Conservation (phyloP, 768 basidiomycete species). For the Kwoniella newhampshirensis region DNA sequence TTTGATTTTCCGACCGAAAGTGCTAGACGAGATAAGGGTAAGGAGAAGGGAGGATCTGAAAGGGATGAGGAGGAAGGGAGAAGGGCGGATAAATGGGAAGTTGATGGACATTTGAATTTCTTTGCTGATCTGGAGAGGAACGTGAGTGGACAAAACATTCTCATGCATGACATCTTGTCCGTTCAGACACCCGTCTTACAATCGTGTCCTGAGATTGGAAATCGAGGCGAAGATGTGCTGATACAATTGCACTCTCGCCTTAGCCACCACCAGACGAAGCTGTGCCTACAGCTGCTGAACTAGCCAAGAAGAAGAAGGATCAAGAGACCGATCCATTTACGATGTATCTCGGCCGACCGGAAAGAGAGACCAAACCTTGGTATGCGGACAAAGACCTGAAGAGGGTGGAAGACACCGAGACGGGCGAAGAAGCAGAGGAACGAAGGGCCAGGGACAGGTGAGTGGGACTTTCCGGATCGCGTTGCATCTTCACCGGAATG, state of each 20-base stretch:
- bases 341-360: constrained; percentile 53
- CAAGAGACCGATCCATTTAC: constrained; percentile 51
- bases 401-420: constrained; percentile 46
- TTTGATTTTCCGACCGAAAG: constrained; percentile 50
- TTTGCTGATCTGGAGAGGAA: constrained; percentile 52
- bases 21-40: constrained; percentile 18
- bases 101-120: constrained; percentile 51
- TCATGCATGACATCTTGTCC: too few relatives aligned
- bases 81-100: constrained; percentile 29
- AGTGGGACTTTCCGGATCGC: not conserved
- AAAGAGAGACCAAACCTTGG: constrained; percentile 54
- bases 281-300: constrained; percentile 14
- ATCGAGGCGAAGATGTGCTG: too few relatives aligned
- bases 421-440: constrained; percentile 48
- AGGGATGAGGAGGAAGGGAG: constrained; percentile 19
- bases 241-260: not conserved
- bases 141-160: constrained; percentile 24
- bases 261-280: constrained; percentile 7
- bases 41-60: constrained; percentile 22
- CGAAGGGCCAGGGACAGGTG: constrained; percentile 34
- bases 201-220: too few relatives aligned
- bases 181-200: too few relatives aligned
- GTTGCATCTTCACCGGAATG: not conserved
- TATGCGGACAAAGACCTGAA: constrained; percentile 50
- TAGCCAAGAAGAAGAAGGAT: constrained; percentile 45